These are phyloP conservation scores for Agrocybe pediades DNA, from an alignment of 768 basidiomycete species.

Conservation along the genomic window DNA sequence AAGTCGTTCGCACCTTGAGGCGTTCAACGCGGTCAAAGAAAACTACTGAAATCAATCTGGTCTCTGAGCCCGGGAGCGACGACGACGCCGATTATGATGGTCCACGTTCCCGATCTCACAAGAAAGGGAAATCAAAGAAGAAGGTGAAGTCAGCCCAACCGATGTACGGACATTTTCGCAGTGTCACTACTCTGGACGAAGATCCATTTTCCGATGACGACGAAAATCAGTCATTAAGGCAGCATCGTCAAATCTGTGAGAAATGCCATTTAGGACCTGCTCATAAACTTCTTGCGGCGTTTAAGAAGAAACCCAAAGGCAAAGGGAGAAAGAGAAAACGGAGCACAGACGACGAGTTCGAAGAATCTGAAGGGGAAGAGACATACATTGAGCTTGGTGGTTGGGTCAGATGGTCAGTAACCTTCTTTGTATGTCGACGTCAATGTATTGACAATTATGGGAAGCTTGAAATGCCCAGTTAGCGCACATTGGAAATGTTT, in stretches of 20 bases:
- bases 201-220: conserved; percentile 54
- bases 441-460: conserved; percentile 11
- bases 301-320: conserved; percentile 39
- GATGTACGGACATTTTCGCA: conserved; percentile 48
- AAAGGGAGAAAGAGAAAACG: conserved; percentile 42
- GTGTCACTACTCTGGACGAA: conserved; percentile 42
- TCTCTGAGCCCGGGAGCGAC: conserved; percentile 25
- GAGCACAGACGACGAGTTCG: conserved; percentile 49
- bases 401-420: conserved; percentile 78
- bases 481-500: conserved; percentile 79
- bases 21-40: conserved; percentile 53
- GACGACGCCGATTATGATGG: conserved; percentile 13
- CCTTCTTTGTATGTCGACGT: not conserved
- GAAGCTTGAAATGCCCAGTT: conserved; percentile 79
- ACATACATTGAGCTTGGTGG: conserved; percentile 60
- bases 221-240: conserved; percentile 53
- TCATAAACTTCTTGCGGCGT: conserved; percentile 48
- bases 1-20: conserved; percentile 20
- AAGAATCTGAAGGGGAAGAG: conserved; percentile 57
- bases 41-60: conserved; percentile 35
- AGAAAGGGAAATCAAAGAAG: conserved; percentile 23
- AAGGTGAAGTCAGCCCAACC: conserved; percentile 22
- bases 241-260: conserved; percentile 68
- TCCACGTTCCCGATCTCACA: conserved; percentile 5
- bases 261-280: conserved; percentile 67